phyloP scores from a whole-genome alignment of 371 early-diverging fungal species.

The Mucor saturninus region DNA sequence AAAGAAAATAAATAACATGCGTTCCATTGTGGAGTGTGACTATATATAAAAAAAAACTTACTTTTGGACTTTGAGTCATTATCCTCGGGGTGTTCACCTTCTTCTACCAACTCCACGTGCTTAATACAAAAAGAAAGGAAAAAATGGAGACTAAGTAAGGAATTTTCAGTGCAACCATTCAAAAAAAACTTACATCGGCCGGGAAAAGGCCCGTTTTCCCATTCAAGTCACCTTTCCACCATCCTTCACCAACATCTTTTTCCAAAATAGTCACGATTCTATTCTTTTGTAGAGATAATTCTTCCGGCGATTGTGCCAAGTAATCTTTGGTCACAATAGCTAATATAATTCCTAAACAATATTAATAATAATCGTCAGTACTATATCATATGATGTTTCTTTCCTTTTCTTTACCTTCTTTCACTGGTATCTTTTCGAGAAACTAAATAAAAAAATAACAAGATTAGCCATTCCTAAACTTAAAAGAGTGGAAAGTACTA shows the following conservation, averaged over 20 bases:
- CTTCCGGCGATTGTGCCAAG: slow-evolving; percentile 63
- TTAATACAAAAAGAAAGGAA: not conserved
- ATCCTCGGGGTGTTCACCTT: slow-evolving; percentile 2
- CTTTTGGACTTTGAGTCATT: slow-evolving; percentile 24
- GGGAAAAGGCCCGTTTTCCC: slow-evolving; percentile 65
- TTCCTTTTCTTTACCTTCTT: slow-evolving; percentile 5
- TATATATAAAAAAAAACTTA: slow-evolving; percentile 1
- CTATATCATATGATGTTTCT: not conserved
- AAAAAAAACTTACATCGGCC: slow-evolving; percentile 47
- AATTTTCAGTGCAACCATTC: not conserved
- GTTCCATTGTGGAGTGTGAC: not conserved
- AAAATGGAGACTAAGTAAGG: not conserved
- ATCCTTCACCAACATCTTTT: slow-evolving; percentile 59
- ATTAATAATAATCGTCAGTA: not conserved
- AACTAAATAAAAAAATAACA: slow-evolving; percentile 20
- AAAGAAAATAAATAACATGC: not conserved
- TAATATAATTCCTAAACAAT: slow-evolving; percentile 24
- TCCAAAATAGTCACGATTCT: slow-evolving; percentile 67
- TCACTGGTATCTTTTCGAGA: slow-evolving; percentile 21
- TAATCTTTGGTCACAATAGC: slow-evolving; percentile 67
- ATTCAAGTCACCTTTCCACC: slow-evolving; percentile 68
- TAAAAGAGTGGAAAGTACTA: not conserved
- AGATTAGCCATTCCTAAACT: not conserved
- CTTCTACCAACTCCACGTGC: slow-evolving; percentile 30
- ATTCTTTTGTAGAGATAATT: slow-evolving; percentile 65